Evolutionary conservation across 2,329 filamentous ascomycete genomes (phyloP).

Genomic region (Aspergillus fijiensis): DNA sequence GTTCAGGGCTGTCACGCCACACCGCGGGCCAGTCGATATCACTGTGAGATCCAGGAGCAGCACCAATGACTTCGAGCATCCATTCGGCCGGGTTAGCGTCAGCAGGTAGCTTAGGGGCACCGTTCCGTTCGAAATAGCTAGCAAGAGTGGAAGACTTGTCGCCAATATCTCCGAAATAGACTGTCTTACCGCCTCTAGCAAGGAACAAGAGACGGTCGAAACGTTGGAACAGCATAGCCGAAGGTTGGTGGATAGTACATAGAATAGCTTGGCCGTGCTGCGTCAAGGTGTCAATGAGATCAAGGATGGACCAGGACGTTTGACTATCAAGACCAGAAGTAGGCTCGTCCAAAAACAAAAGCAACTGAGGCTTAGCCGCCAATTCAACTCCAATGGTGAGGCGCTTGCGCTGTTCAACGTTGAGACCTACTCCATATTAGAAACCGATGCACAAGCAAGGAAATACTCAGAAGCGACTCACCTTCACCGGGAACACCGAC

Average conservation of each 20-base stretch:
- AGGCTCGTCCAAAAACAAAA: conserved; percentile 92
- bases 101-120: conserved; percentile 58
- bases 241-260: conserved; percentile 98
- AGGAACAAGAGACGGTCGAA: conserved; percentile 68
- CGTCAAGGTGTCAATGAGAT: conserved; percentile 84
- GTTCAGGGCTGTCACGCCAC: conserved; percentile 62
- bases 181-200: conserved; percentile 63
- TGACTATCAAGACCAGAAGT: conserved; percentile 92
- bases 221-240: conserved; percentile 88
- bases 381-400: conserved; percentile 96
- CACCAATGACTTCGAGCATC: conserved; percentile 63
- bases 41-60: conserved; percentile 62
- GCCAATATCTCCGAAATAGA: conserved; percentile 69
- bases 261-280: conserved; percentile 88
- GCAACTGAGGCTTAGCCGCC: conserved; percentile 82
- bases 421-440: conserved; percentile 43
- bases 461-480: conserved; percentile 11
- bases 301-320: conserved; percentile 88
- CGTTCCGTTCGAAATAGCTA: conserved; percentile 65
- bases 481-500: conserved; percentile 89
- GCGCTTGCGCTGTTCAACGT: conserved; percentile 67
- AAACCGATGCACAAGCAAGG: background rate
- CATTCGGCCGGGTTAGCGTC: conserved; percentile 74
- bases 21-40: conserved; percentile 65
- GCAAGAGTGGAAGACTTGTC: conserved; percentile 57